phyloP scores from a whole-genome alignment of 140 eudicot genomes.

The Stevia rebaudiana region DNA sequence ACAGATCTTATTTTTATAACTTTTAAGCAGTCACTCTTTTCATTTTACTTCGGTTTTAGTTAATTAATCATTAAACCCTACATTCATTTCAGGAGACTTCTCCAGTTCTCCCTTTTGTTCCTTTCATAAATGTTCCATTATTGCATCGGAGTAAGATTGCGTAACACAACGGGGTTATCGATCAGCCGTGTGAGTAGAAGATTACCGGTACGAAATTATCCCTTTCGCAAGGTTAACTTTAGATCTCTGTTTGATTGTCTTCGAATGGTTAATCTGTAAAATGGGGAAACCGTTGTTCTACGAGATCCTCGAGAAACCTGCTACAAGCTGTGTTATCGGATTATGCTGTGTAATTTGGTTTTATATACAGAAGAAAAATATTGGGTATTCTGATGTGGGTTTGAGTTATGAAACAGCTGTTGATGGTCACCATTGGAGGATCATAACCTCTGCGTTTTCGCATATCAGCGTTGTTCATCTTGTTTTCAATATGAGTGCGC shows the following conservation, averaged over 20 bases:
- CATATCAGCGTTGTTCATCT: slow-evolving; percentile 85
- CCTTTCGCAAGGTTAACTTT: slow-evolving; percentile 24
- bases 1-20: no score
- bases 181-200: background rate
- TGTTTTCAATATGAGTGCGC: slow-evolving; percentile 93
- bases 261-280: slow-evolving; percentile 1
- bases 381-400: slow-evolving; percentile 82
- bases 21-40: no score
- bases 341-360: slow-evolving; percentile 71
- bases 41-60: no score
- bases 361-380: slow-evolving; percentile 68
- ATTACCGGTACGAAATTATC: background rate
- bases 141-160: background rate
- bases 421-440: slow-evolving; percentile 92
- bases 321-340: slow-evolving; percentile 69
- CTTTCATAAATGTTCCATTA: no score
- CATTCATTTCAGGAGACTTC: no score
- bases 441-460: slow-evolving; percentile 85
- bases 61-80: no score
- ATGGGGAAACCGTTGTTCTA: slow-evolving; percentile 86
- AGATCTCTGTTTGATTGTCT: slow-evolving; percentile 15
- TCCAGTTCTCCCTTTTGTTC: no score
- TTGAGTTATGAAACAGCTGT: slow-evolving; percentile 76
- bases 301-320: slow-evolving; percentile 85
- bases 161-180: background rate